Base-by-base conservation (phyloP, 2,329 filamentous ascomycete genomes). In the Fusarium equiseti region DNA sequence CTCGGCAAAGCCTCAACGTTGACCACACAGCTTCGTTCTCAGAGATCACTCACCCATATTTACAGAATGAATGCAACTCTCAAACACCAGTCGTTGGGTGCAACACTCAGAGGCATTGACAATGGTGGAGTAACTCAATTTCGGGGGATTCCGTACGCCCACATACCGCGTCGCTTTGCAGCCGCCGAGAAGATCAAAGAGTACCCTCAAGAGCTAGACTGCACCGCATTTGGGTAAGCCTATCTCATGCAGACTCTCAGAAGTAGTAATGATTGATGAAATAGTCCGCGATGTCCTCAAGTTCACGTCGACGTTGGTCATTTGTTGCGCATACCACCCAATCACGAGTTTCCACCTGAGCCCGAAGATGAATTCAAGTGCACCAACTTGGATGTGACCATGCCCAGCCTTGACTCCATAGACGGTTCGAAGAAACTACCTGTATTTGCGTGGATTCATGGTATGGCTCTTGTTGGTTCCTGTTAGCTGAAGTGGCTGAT, bases 401-500 rank as follows among this genome's bases (percentile, higher is more conserved):
- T 66, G 73, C 20, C 82, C 77, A 24, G 29, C 8, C 8, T 31
- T 6, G 20, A 15, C 0, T 66, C 68, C 2, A 13, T 43, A 5
- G 10, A 49, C 0, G 31, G 11, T 0, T 29, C 50, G 6, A 48
- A 27, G 0, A 58, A 63, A 3, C 54, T 83, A 1, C 83, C 83
- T 2, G 82, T 85, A 13, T 50, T 84, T 11, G 63, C 84, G 13
- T 85, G 83, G 82, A 82, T 85, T 18, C 81, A 85, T 63, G 83
- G 83, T 78, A 68, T 8, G 9, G 1, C 1, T 6, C 0, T 8
- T 0, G 7, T 8, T 8, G 2, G 1, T 2, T 1, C 0, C 1
- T 3, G 0, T 10, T 9, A 5, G 0, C 1, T 1, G n/a, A 2
- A 43, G n/a, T 4, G 7, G 4, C 52, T 71, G 2, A 71, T 2